Base-by-base conservation (phyloP, 768 basidiomycete species). In the Kwoniella bestiolae region DNA sequence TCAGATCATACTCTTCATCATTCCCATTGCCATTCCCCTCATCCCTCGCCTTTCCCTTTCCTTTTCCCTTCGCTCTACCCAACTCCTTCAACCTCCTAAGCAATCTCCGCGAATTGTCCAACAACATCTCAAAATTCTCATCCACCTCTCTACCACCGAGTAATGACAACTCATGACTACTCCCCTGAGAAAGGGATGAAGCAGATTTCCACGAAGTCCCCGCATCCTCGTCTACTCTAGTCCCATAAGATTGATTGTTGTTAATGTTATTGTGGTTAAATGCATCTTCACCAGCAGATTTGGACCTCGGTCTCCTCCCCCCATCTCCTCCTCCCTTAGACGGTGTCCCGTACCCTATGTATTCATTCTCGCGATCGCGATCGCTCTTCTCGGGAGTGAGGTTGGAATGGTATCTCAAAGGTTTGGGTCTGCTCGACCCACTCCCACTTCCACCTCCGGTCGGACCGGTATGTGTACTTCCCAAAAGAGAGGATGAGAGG, bases 1-100 rank as follows among this genome's bases (percentile, higher is more conserved):
- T 60, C 32, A 63, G 53, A 12, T 73, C 71, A 65, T 67, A 70
- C 1, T 60, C 47, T 47, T 71, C 71, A 56, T 78, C 72, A n/a
- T 60, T 57, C 31, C n/a, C 46, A 6, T 23, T 21, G 11, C 3
- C 23, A 14, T 9, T 21, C 11, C 18, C 18, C 21, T 25, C 25
- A 14, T 47, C 29, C 21, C 50, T 57, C 11, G 69, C 71, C 45
- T 57, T 58, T 5, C 72, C 73, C 34, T 56, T 58, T 47, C 67
- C 66, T 65, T 70, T 72, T 9, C 65, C 72, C 60, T 68, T 73
- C 53, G 62, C 70, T 59, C 60, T 41, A 0, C 26, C 56, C 5
- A 69, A 50, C 3, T 72, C 69, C 31, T 61, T 61, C 45, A 80
- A 52, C 12, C 60, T 34, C 29, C 55, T 63, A 21, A 74, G 51